Evolutionary conservation across 257 asterid species (phyloP).

Genomic region (Asclepias syriaca): DNA sequence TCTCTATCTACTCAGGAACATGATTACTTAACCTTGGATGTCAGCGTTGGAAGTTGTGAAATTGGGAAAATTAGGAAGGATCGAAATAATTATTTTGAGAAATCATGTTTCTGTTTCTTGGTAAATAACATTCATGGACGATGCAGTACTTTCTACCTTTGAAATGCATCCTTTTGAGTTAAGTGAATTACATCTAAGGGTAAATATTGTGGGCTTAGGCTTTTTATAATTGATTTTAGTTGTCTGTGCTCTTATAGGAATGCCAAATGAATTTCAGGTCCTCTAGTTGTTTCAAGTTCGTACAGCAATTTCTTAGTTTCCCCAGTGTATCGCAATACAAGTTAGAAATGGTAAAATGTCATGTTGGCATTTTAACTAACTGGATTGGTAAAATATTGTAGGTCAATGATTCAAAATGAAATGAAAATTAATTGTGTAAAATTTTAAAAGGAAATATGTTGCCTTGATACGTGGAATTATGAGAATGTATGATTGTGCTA

Average conservation of each 20-base stretch:
- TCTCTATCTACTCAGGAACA: too few species aligned
- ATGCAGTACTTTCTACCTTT: neutral
- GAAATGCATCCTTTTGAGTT: neutral
- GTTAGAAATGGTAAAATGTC: neutral
- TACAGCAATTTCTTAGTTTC: neutral
- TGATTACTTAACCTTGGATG: too few species aligned
- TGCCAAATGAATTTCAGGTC: neutral
- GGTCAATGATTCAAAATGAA: neutral
- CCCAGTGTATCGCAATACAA: neutral
- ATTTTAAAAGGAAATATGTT: neutral
- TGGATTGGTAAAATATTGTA: neutral
- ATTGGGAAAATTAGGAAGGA: neutral
- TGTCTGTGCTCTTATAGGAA: too few species aligned
- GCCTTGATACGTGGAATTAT: neutral
- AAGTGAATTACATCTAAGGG: neutral
- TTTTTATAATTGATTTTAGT: neutral
- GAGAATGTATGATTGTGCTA: neutral
- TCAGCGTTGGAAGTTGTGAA: too few species aligned
- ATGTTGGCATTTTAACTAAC: neutral
- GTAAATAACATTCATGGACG: neutral
- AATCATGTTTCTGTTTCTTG: neutral
- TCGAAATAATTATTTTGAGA: neutral
- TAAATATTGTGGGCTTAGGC: neutral
- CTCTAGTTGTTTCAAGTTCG: neutral
- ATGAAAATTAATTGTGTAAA: neutral